Conservation (phyloP, 228 moss, liverwort and hornwort genomes). For the Sphagnum magellanicum region DNA sequence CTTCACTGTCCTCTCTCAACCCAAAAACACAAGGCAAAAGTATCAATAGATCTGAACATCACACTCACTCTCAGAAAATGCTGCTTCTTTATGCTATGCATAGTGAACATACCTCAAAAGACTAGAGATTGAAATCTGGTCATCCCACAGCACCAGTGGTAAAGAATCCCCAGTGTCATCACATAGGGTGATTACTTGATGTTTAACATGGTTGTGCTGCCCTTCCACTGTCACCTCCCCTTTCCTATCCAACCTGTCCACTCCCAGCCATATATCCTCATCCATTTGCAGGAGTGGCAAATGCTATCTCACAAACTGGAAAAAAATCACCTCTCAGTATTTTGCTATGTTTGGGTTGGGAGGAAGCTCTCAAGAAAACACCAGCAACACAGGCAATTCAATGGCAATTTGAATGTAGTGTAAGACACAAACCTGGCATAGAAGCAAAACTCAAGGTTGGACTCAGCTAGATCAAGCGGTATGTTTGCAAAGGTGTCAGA, state of each 20-base stretch:
- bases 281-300: no score
- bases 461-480: conserved; percentile 19
- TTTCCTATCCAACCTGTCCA: conserved; percentile 33
- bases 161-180: conserved; percentile 35
- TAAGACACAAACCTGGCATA: conserved; percentile 31
- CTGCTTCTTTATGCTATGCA: no score
- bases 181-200: conserved; percentile 29
- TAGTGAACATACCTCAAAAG: conserved; percentile 27
- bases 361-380: no score
- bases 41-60: no score
- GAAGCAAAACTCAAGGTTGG: conserved; percentile 34
- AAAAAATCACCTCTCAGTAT: no score
- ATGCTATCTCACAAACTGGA: no score
- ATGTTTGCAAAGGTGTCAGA: conserved; percentile 45
- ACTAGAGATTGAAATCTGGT: conserved; percentile 31
- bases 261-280: no score
- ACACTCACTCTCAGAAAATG: no score
- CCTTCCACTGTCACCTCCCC: conserved; percentile 17
- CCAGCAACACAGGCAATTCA: no score
- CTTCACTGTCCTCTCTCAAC: conserved; percentile 29
- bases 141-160: conserved; percentile 38
- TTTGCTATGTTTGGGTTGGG: no score
- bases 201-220: conserved; percentile 21
- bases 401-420: no score
- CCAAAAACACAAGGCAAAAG: background rate